A percentile compares a stretch with the other conserved stretches of the same genome.
These are phyloP conservation scores for Cornus florida DNA, from an alignment of 148 eudicot genomes.

Conservation along the genomic window DNA sequence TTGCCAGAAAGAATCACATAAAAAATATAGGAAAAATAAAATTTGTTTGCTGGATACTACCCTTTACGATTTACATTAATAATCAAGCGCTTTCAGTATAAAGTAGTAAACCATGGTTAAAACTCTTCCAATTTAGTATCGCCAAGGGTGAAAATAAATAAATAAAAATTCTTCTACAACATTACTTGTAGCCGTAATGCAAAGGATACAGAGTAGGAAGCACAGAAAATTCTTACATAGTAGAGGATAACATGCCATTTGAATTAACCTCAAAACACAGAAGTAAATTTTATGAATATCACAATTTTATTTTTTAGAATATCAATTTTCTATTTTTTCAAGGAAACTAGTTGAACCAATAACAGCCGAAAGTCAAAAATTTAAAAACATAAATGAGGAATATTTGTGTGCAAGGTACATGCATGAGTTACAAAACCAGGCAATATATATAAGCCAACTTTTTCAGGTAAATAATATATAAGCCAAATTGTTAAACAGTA, in stretches of 20 bases:
- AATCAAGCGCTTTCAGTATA: background rate
- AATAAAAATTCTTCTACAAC: background rate
- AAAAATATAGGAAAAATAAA: background rate
- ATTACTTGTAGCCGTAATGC: background rate
- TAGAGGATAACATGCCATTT: background rate
- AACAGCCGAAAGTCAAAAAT: no score
- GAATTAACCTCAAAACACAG: background rate
- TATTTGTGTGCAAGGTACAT: background rate
- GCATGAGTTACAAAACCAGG: background rate
- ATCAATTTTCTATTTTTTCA: background rate
- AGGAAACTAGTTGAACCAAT: background rate
- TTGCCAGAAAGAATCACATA: background rate
- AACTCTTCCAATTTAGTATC: background rate
- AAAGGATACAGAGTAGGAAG: background rate
- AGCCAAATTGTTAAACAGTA: slow-evolving; percentile 12
- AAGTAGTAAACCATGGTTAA: background rate
- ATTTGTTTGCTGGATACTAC: background rate
- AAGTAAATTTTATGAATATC: background rate
- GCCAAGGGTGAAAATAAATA: background rate
- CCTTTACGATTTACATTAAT: background rate
- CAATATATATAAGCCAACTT: background rate
- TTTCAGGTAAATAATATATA: background rate
- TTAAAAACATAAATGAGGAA: background rate
- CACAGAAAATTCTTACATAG: background rate
- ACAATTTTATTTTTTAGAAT: background rate